phyloP scores from a whole-genome alignment of 75 land plant species.

The Sequoiadendron giganteum region DNA sequence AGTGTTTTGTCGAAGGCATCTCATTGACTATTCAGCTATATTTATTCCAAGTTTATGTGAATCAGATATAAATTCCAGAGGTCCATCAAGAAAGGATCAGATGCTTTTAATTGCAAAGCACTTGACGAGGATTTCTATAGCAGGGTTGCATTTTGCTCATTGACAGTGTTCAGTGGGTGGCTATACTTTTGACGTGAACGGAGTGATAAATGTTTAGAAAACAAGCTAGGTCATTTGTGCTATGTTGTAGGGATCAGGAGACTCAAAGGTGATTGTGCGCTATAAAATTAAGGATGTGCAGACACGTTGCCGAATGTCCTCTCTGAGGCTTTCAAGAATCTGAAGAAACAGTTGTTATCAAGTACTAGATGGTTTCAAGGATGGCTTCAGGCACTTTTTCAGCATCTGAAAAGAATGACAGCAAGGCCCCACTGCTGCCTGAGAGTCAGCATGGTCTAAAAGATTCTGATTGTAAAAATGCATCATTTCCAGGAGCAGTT shows the following conservation, averaged over 20 bases:
- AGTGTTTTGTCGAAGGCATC: background rate
- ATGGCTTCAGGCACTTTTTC: background rate
- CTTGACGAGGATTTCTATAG: background rate
- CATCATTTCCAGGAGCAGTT: constrained; percentile 29
- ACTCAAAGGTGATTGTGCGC: background rate
- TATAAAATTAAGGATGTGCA: background rate
- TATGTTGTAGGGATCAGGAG: background rate
- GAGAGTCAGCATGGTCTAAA: background rate
- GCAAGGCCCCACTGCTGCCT: background rate
- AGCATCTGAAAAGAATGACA: background rate
- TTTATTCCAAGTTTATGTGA: background rate
- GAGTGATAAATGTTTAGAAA: background rate
- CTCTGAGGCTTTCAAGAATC: background rate
- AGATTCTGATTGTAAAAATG: background rate
- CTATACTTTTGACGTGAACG: background rate
- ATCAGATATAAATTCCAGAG: background rate
- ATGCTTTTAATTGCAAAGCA: background rate
- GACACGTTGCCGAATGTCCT: background rate
- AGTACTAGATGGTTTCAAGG: background rate
- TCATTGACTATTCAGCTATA: background rate
- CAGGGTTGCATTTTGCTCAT: background rate
- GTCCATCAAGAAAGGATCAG: background rate
- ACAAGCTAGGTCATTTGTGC: background rate
- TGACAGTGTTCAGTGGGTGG: background rate
- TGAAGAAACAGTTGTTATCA: background rate